phyloP scores from a whole-genome alignment of 2,329 filamentous ascomycete genomes.

The Aureobasidium pullulans region DNA sequence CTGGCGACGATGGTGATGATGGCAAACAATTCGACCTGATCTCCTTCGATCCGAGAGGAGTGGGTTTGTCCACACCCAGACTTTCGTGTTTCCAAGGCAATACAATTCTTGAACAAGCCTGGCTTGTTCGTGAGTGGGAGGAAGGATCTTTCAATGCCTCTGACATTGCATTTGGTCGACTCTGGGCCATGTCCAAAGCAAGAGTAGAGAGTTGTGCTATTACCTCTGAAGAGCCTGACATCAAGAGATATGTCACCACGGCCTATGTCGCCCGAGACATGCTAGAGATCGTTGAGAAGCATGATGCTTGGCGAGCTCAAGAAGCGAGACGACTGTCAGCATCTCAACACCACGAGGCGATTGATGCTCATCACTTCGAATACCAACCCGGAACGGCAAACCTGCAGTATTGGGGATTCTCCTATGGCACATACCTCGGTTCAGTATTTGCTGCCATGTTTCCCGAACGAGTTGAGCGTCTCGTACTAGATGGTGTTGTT shows the following conservation, averaged over 20 bases:
- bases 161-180: constrained; percentile 27
- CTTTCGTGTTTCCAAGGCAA: constrained; percentile 29
- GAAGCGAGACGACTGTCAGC: constrained; percentile 20
- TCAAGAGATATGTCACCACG: constrained; percentile 38
- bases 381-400: constrained; percentile 22
- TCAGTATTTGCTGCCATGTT: constrained; percentile 40
- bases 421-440: constrained; percentile 41
- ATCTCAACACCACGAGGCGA: constrained; percentile 14
- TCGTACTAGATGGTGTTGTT: constrained; percentile 39
- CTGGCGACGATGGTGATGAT: neutral
- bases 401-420: constrained; percentile 36
- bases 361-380: constrained; percentile 7
- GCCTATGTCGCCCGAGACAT: constrained; percentile 42
- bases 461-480: constrained; percentile 34
- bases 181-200: neutral
- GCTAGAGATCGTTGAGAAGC: constrained; percentile 39
- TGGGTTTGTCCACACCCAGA: constrained; percentile 29
- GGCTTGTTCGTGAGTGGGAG: neutral
- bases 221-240: constrained; percentile 15
- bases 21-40: constrained; percentile 31
- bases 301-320: constrained; percentile 27
- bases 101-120: neutral
- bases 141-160: constrained; percentile 33
- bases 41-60: constrained; percentile 35
- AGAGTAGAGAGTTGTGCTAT: neutral